phyloP scores from a whole-genome alignment of 2,329 filamentous ascomycete species.

The Drechslerella coelobrocha region DNA sequence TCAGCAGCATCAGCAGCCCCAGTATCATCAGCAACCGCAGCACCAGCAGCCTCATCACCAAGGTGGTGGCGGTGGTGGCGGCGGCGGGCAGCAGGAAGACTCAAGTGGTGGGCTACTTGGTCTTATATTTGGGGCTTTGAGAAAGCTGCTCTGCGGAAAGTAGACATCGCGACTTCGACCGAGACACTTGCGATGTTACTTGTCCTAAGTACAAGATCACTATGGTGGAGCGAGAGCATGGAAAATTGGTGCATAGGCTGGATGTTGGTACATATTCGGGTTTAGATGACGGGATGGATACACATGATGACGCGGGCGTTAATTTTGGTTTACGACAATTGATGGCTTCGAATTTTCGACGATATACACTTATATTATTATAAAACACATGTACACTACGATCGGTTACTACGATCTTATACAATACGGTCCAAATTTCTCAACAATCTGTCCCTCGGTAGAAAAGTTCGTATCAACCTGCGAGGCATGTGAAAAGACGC shows the following conservation, averaged over 20 bases:
- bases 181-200: not conserved
- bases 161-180: not conserved
- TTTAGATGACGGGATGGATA: constrained; percentile 13
- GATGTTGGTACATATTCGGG: constrained; percentile 20
- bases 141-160: constrained; percentile 40
- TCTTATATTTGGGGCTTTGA: constrained; percentile 37
- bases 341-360: constrained; percentile 6
- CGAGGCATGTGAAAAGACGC: too few species aligned
- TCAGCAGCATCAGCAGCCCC: constrained; percentile 59
- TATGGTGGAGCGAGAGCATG: not conserved
- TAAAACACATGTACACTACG: constrained; percentile 25
- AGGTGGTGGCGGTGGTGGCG: constrained; percentile 63
- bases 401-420: constrained; percentile 9
- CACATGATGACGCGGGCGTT: constrained; percentile 28
- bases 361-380: constrained; percentile 6
- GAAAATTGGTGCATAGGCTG: not conserved
- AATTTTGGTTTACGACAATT: not conserved
- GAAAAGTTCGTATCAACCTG: not conserved
- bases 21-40: constrained; percentile 60
- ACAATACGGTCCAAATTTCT: constrained; percentile 8
- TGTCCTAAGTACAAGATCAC: too few species aligned
- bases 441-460: not conserved
- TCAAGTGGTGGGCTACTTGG: constrained; percentile 20
- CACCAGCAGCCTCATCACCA: constrained; percentile 60
- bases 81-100: constrained; percentile 56